Evolutionary conservation across 768 basidiomycete species (phyloP), one percentile per base, ranked within the genome.

Genomic region (Kwoniella sp.): DNA sequence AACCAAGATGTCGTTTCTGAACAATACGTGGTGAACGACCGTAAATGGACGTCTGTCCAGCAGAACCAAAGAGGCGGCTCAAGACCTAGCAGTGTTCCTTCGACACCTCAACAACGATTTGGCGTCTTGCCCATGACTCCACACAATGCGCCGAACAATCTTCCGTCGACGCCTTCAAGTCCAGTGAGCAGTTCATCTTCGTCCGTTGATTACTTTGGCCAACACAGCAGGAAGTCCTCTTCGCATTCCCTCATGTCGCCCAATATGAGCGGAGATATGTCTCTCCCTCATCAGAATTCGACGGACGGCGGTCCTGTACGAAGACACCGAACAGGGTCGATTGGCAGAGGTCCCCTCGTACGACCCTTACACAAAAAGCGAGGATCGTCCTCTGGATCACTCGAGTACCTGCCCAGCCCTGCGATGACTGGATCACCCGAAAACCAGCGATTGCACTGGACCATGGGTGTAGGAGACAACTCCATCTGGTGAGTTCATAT

Each of bases 71-170:
- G 68, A 7, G 57, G 61, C 21, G 67, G 56, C 12, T 69, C 68
- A 2, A 44, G 59, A 49, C 65, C 69, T 5, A 65, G 30, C 36
- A 58, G 55, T 25, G 64, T 70, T 2, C 74, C 74, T 6, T 65
- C 63, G 1, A 76, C 77, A 1, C 77, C 74, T 13, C 62, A 67
- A 24, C 60, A 55, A n/a, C 60, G 74, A 22, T 72, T 65, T 40
- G 69, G 69, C 21, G 58, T 76, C 2, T 56, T 76, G 19, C 77
- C 77, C 22, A 74, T 77, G 76, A 79, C 77, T 22, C 76, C 77
- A 1, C 72, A 71, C 30, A 68, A 47, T 5, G 50, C 21, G 9
- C 17, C 55, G 9, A 55, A 50, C 13, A 50, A 56, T 29, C 56
- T 72, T 1, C 74, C 72, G 21, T 71, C 67, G 0, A 71, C 73